Evolutionary conservation across 306 rosid genomes (phyloP).

Genomic region (Trifolium repens): DNA sequence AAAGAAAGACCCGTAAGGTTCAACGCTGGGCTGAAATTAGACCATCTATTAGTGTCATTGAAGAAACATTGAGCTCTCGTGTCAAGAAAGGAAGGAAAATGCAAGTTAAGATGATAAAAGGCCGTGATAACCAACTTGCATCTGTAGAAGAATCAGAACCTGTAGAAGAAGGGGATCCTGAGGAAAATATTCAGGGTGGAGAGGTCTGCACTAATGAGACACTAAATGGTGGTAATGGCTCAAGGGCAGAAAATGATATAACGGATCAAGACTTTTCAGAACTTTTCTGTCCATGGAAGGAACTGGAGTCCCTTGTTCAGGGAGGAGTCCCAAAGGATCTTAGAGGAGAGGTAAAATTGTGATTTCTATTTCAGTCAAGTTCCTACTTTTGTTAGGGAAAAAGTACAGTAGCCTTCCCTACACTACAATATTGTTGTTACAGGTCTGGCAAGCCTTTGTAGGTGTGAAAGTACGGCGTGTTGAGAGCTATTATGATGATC

Average conservation of each 20-base stretch:
- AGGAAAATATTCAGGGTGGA: slow-evolving; percentile 45
- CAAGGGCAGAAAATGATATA: slow-evolving; percentile 42
- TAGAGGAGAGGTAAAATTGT: slow-evolving; percentile 85
- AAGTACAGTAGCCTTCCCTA: slow-evolving; percentile 42
- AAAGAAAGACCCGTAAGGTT: slow-evolving; percentile 53
- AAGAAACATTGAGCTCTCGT: slow-evolving; percentile 64
- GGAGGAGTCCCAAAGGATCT: slow-evolving; percentile 95
- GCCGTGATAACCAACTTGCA: slow-evolving; percentile 48
- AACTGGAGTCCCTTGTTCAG: slow-evolving; percentile 80
- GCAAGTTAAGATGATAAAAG: slow-evolving; percentile 46
- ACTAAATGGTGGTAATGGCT: slow-evolving; percentile 36
- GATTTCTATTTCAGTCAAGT: slow-evolving; percentile 37
- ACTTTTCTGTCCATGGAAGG: slow-evolving; percentile 65
- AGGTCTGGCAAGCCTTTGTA: slow-evolving; percentile 99
- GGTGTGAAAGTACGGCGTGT: slow-evolving; percentile 84
- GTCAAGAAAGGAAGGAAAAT: slow-evolving; percentile 53
- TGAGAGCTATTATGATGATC: slow-evolving; percentile 73
- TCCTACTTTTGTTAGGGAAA: slow-evolving; percentile 39
- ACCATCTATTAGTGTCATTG: slow-evolving; percentile 65
- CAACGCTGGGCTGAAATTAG: slow-evolving; percentile 71
- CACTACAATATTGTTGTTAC: slow-evolving; percentile 61
- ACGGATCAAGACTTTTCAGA: slow-evolving; percentile 48
- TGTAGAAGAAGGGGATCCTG: slow-evolving; percentile 39
- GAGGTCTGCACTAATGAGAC: slow-evolving; percentile 41
- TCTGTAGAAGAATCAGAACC: slow-evolving; percentile 55